Percentiles rank a stretch among this genome's conserved stretches.
Conservation (phyloP, 495 filamentous ascomycete species). For the Pyrenula aspistea region DNA sequence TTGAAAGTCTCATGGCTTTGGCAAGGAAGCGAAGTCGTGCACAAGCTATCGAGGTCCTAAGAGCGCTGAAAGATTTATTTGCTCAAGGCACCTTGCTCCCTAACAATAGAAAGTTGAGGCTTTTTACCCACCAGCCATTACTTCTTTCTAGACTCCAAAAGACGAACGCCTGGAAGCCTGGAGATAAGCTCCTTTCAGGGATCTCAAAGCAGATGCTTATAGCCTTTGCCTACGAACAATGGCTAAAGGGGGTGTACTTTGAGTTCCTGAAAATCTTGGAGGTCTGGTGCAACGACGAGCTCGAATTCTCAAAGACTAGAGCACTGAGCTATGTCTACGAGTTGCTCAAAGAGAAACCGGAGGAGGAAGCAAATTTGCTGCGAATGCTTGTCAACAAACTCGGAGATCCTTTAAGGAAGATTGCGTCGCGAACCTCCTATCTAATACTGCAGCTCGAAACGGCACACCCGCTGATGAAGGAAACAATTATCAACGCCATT, state of each 20-base stretch:
- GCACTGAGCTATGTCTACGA: constrained; percentile 83
- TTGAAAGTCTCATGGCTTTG: constrained; percentile 69
- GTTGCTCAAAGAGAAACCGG: constrained; percentile 85
- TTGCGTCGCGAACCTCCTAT: constrained; percentile 84
- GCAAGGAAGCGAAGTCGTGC: constrained; percentile 82
- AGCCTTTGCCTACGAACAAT: constrained; percentile 87
- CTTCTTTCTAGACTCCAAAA: constrained; percentile 57
- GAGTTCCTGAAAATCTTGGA: constrained; percentile 83
- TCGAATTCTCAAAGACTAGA: constrained; percentile 76
- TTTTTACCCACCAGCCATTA: constrained; percentile 69
- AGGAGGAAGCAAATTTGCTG: constrained; percentile 91
- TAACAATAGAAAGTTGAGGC: constrained; percentile 61
- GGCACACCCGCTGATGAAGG: constrained; percentile 86
- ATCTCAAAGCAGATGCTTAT: constrained; percentile 67
- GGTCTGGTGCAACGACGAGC: constrained; percentile 82
- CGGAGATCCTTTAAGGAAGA: constrained; percentile 85
- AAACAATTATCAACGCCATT: constrained; percentile 66
- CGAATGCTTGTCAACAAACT: constrained; percentile 90
- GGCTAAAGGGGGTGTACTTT: constrained; percentile 85
- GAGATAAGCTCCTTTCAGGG: constrained; percentile 53
- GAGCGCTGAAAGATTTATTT: constrained; percentile 86
- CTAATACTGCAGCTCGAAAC: constrained; percentile 80
- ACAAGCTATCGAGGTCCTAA: constrained; percentile 85
- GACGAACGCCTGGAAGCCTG: constrained; percentile 46
- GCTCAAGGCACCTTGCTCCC: constrained; percentile 79